Conservation (phyloP, 345 rosid genomes). For the Durio zibethinus region DNA sequence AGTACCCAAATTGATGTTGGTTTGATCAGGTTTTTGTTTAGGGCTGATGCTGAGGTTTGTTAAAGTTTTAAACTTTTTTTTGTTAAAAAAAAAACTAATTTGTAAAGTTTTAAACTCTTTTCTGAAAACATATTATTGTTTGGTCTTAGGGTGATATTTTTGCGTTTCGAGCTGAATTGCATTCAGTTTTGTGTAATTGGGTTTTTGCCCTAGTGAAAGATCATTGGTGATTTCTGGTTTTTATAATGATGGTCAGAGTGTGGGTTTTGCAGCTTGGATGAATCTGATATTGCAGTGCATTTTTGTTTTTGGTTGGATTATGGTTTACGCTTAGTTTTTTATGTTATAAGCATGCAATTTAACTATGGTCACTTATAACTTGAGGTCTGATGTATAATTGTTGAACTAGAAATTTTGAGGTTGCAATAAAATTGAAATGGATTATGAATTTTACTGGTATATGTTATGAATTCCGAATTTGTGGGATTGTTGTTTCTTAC, state of each 20-base stretch:
- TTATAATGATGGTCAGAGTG: background rate
- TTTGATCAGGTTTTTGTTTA: slow-evolving; percentile 4
- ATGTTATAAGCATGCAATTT: slow-evolving; percentile 9
- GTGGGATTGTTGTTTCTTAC: slow-evolving; percentile 1
- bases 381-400: background rate
- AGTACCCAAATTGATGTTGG: slow-evolving; percentile 1
- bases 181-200: slow-evolving; percentile 8
- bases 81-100: background rate
- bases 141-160: background rate
- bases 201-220: background rate
- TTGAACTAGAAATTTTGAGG: slow-evolving; percentile 3
- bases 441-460: background rate
- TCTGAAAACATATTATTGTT: background rate
- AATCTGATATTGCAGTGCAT: background rate
- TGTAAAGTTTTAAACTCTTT: background rate
- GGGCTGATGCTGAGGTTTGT: background rate
- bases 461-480: background rate
- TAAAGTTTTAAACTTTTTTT: background rate
- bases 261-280: background rate
- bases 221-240: background rate
- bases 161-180: background rate
- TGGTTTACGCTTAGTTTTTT: slow-evolving; percentile 5
- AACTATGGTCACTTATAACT: background rate
- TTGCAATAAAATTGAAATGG: background rate
- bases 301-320: background rate